Conservation (phyloP, 176 grass and related monocot genomes). For the Oryza meridionalis region DNA sequence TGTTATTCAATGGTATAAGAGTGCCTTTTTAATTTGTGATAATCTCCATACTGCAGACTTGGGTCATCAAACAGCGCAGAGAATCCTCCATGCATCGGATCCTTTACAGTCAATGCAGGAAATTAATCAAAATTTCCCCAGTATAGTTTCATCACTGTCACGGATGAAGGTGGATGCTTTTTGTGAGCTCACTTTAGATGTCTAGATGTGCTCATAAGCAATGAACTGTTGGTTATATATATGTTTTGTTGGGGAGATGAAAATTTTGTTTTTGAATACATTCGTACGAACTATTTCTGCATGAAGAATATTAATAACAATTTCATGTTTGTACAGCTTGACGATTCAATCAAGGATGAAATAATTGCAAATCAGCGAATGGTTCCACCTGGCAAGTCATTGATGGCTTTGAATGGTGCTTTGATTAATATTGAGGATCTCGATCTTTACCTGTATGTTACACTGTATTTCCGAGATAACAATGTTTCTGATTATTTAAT, state of each 20-base stretch:
- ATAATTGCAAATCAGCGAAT: conserved; percentile 94
- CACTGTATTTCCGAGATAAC: conserved; percentile 31
- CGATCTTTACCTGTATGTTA: conserved; percentile 92
- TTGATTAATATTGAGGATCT: conserved; percentile 98
- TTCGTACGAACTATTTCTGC: conserved; percentile 28
- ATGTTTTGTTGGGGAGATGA: conserved; percentile 15
- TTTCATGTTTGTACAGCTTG: conserved; percentile 61
- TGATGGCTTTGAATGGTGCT: conserved; percentile 98
- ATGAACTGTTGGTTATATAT: background rate
- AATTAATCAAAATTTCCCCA: conserved; percentile 99
- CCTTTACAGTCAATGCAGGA: conserved; percentile 98
- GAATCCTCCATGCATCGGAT: conserved; percentile 93
- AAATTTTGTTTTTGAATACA: conserved; percentile 29
- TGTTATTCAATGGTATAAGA: conserved; percentile 7
- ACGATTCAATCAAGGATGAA: conserved; percentile 87
- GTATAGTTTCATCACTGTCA: conserved; percentile 94
- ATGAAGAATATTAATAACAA: conserved; percentile 31
- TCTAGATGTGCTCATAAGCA: background rate
- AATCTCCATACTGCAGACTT: conserved; percentile 67
- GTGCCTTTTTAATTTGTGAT: conserved; percentile 30
- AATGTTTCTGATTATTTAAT: conserved; percentile 43
- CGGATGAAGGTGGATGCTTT: conserved; percentile 81
- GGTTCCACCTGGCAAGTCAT: conserved; percentile 96
- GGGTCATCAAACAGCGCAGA: conserved; percentile 95
- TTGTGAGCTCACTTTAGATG: conserved; percentile 26